Percentiles rank a stretch among this genome's conserved stretches.
phyloP scores from a whole-genome alignment of 768 basidiomycete species.

The Hygrocybe punicea region DNA sequence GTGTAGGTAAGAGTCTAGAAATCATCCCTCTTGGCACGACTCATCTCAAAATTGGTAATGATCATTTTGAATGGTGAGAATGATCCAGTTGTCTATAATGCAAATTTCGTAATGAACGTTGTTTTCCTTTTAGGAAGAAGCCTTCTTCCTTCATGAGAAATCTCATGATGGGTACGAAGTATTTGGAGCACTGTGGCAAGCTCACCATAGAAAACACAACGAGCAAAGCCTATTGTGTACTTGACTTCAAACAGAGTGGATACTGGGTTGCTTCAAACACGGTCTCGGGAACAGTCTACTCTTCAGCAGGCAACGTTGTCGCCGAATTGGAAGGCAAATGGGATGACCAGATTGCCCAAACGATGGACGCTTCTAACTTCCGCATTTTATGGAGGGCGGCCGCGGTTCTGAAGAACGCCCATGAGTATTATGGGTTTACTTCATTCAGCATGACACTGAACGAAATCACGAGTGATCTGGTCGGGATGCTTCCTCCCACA shows the following conservation, averaged over 20 bases:
- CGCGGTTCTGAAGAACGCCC: conserved; percentile 68
- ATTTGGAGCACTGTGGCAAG: conserved; percentile 80
- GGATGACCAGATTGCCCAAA: conserved; percentile 78
- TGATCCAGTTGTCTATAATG: conserved; percentile 1
- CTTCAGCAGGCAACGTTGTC: conserved; percentile 49
- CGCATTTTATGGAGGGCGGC: conserved; percentile 74
- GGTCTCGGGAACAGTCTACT: conserved; percentile 59
- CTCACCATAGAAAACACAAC: conserved; percentile 68
- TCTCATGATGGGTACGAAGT: conserved; percentile 86
- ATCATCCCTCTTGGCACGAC: conserved; percentile 76
- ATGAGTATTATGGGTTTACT: conserved; percentile 81
- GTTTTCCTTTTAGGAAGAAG: conserved; percentile 57
- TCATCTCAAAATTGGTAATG: conserved; percentile 61
- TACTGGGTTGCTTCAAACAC: conserved; percentile 80
- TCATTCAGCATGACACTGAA: conserved; percentile 76
- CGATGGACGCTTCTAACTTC: conserved; percentile 63
- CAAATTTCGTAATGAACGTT: background rate
- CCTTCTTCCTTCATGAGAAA: conserved; percentile 88
- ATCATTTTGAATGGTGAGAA: conserved; percentile 68
- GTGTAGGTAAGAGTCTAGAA: conserved; percentile 81
- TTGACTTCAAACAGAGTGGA: conserved; percentile 85
- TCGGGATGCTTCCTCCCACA: conserved; percentile 65
- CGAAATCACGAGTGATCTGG: conserved; percentile 67
- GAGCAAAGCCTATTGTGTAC: conserved; percentile 53
- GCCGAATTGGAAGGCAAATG: conserved; percentile 83